These are phyloP conservation scores for Cordia subcordata DNA, from an alignment of 257 asterid genomes.

Conservation along the genomic window DNA sequence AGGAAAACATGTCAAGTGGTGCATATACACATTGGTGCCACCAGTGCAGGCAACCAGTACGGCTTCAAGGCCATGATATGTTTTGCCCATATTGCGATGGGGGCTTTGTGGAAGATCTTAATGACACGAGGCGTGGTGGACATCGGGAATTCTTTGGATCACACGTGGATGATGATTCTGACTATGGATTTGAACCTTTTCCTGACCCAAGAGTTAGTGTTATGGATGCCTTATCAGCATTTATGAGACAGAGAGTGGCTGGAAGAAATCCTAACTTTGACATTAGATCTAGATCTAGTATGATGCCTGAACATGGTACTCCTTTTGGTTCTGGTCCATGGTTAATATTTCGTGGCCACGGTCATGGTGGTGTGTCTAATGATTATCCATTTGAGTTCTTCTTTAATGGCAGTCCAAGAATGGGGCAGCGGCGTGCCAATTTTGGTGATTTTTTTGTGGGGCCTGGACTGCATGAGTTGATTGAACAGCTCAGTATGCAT, in stretches of 20 bases:
- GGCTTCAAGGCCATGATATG: slow-evolving; percentile 33
- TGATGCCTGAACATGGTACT: slow-evolving; percentile 33
- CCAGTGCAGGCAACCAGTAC: slow-evolving; percentile 70
- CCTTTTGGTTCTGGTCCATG: slow-evolving; percentile 47
- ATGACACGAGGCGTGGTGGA: slow-evolving; percentile 34
- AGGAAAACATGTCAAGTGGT: slow-evolving; percentile 27
- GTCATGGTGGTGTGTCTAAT: slow-evolving; percentile 23
- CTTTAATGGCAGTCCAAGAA: slow-evolving; percentile 26
- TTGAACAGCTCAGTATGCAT: slow-evolving; percentile 33
- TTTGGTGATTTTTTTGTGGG: slow-evolving; percentile 34
- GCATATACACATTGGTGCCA: slow-evolving; percentile 81
- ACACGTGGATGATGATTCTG: slow-evolving; percentile 32
- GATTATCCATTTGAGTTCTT: slow-evolving; percentile 30
- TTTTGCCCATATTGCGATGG: slow-evolving; percentile 71
- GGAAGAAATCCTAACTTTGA: slow-evolving; percentile 68
- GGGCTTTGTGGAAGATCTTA: slow-evolving; percentile 78
- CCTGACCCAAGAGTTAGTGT: slow-evolving; percentile 39
- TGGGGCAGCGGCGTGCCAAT: slow-evolving; percentile 31
- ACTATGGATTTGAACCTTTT: slow-evolving; percentile 27
- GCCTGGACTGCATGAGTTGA: slow-evolving; percentile 34
- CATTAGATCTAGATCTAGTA: slow-evolving; percentile 51
- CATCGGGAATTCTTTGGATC: slow-evolving; percentile 13
- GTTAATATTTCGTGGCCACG: slow-evolving; percentile 44
- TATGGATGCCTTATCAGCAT: slow-evolving; percentile 68
- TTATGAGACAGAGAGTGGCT: slow-evolving; percentile 74